Evolutionary conservation across 495 filamentous ascomycete genomes (phyloP), one percentile per base, ranked within the genome.

Genomic region (Neohortaea acidophila): DNA sequence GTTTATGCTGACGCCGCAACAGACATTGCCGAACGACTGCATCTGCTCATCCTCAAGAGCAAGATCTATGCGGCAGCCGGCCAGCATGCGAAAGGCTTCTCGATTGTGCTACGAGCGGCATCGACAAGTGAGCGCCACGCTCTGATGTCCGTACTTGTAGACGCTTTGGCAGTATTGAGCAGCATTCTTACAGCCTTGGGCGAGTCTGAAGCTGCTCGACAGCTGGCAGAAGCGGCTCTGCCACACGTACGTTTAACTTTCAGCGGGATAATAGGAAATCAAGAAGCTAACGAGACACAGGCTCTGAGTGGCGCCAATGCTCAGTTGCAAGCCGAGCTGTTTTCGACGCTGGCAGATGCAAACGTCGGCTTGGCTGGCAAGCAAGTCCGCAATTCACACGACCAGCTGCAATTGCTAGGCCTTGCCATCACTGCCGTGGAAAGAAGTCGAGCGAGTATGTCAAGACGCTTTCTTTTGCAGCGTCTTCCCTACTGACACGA

Each of bases 361-460:
- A 70, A 81, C 48, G 78, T 92, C 69, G 87, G 86, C 0, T 61
- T 84, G n/a, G n/a, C n/a, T n/a, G n/a, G n/a, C n/a, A n/a, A n/a
- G n/a, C n/a, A n/a, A n/a, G n/a, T n/a, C n/a, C n/a, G n/a, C n/a
- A n/a, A n/a, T n/a, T n/a, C n/a, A n/a, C n/a, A n/a, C n/a, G n/a
- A n/a, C n/a, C n/a, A n/a, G n/a, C n/a, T n/a, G n/a, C n/a, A n/a
- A n/a, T n/a, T n/a, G n/a, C n/a, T n/a, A n/a, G n/a, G n/a, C n/a
- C n/a, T n/a, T n/a, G n/a, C n/a, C n/a, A n/a, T n/a, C n/a, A n/a
- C n/a, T n/a, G n/a, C n/a, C n/a, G n/a, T n/a, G n/a, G n/a, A n/a
- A n/a, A n/a, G n/a, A n/a, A n/a, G n/a, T n/a, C n/a, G n/a, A n/a
- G n/a, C n/a, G n/a, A n/a, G n/a, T n/a, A n/a, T n/a, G n/a, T n/a